Base-by-base conservation (phyloP, 345 rosid genomes). In the Odontarrhena argentea region DNA sequence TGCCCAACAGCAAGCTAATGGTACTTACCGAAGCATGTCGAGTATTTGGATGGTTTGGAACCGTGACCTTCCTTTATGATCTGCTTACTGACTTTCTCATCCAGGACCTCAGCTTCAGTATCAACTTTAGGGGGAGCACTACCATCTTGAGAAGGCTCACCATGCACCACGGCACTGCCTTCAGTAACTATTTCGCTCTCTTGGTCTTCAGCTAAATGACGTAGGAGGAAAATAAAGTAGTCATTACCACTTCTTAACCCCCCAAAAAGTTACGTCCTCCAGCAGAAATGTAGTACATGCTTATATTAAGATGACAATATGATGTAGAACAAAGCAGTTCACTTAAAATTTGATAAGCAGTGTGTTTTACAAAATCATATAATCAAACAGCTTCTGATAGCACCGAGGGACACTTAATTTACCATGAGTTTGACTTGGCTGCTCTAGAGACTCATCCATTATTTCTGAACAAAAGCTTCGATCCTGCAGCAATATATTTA, bases 51-150 rank as follows among this genome's bases (percentile, higher is more conserved):
- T 35, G 98, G 96, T 59, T 85, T 93, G 66, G 83, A 88, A 61
- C 96, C 98, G 52, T 86, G 90, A 26, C 98, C 96, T 75, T 90
- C 97, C 82, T 86, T 86, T 5, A 88, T 82, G 70, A 88, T 86
- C 77, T 90, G 96, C 80, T 88, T 91, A 11, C 82, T 83, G 65
- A 93, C 97, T 80, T 88, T 88, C 69, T 85, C 97, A 63, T 84
- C 90, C 74, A 90, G 80, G 65, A 81, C 63, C 67, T 88, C 88
- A 50, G 76, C 84, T 34, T 73, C 79, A 14, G 85, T 78, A 45
- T 90, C 95, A 65, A 83, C 91, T 79, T 81, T 86, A 38, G 95
- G 92, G 45, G 96, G 96, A 54, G 60, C 77, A 66, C 56, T 74
- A 64, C 70, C 87, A 25, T 80, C 86, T 69, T 83, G 87, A 73